Percentiles rank a stretch among this genome's conserved stretches.
These are phyloP conservation scores for Spathaspora sp. DNA, from an alignment of 805 yeast species.

Conservation along the genomic window DNA sequence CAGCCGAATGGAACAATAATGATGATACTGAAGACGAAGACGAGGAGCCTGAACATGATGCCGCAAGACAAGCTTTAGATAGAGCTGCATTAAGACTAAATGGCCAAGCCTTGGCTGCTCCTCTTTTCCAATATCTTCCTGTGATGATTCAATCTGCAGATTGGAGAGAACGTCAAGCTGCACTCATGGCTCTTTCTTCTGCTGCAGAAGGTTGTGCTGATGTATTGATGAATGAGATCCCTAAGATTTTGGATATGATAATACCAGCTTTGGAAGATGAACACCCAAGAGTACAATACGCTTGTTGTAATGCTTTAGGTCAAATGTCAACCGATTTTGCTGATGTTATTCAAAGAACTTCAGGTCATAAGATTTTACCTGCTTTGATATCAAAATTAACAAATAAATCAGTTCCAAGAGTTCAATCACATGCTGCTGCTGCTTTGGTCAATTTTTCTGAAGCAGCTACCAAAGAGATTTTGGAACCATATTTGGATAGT, in stretches of 20 bases:
- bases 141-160: conserved; percentile 69
- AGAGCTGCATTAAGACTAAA: conserved; percentile 81
- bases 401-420: conserved; percentile 75
- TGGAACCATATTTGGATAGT: conserved; percentile 91
- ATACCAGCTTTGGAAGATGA: conserved; percentile 80
- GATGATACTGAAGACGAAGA: conserved; percentile 73
- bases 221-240: conserved; percentile 76
- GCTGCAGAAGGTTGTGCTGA: conserved; percentile 98
- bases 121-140: conserved; percentile 83
- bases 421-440: conserved; percentile 98
- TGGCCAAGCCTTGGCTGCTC: conserved; percentile 80
- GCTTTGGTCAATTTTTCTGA: conserved; percentile 95
- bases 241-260: conserved; percentile 77
- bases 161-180: conserved; percentile 97
- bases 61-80: conserved; percentile 93
- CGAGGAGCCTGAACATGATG: conserved; percentile 82
- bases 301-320: conserved; percentile 94
- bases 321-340: conserved; percentile 97
- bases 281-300: conserved; percentile 94
- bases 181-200: conserved; percentile 92
- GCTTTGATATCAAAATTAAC: conserved; percentile 81
- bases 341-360: conserved; percentile 75
- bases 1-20: conserved; percentile 80
- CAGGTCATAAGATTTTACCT: conserved; percentile 79
- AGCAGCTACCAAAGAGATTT: conserved; percentile 78